These are phyloP conservation scores for Chlorella vulgaris DNA, from an alignment of 139 green algal genomes.

Conservation along the genomic window DNA sequence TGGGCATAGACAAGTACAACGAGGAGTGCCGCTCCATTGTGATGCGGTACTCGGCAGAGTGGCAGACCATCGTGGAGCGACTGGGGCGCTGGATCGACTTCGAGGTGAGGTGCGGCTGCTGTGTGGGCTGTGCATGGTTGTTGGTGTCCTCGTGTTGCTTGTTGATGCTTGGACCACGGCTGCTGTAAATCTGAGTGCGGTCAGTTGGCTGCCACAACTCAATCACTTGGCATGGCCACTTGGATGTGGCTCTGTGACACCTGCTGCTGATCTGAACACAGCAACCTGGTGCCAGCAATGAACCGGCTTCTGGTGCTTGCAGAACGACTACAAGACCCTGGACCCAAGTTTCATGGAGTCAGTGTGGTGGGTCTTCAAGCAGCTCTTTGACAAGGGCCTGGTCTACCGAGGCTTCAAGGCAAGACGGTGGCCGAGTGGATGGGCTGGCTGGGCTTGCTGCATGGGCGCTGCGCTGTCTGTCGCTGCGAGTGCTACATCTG, in stretches of 20 bases:
- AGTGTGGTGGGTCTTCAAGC: constrained; percentile 98
- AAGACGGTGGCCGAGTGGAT: not conserved
- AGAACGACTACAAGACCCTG: constrained; percentile 99
- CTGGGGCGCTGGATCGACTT: constrained; percentile 99
- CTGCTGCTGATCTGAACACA: no score
- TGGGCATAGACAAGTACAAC: constrained; percentile 99
- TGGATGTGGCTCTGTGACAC: no score
- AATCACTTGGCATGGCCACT: no score
- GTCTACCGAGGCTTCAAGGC: constrained; percentile 99
- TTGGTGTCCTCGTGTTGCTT: no score
- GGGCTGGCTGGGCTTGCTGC: not conserved
- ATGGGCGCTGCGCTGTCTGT: not conserved
- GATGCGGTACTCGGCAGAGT: constrained; percentile 97
- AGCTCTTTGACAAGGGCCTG: constrained; percentile 93
- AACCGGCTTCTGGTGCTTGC: not conserved
- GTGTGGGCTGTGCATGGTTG: no score
- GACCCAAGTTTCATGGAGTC: constrained; percentile 97
- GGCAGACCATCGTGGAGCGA: constrained; percentile 92
- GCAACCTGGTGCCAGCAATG: no score
- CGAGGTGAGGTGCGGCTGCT: constrained; percentile 41
- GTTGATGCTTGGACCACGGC: no score
- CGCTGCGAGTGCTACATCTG: no score
- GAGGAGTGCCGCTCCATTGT: constrained; percentile 99
- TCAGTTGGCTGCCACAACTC: no score
- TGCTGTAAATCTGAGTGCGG: no score